Percentiles rank a stretch among this genome's conserved stretches.
Conservation (phyloP, 176 grass and related monocot genomes). For the Raddia guianensis region DNA sequence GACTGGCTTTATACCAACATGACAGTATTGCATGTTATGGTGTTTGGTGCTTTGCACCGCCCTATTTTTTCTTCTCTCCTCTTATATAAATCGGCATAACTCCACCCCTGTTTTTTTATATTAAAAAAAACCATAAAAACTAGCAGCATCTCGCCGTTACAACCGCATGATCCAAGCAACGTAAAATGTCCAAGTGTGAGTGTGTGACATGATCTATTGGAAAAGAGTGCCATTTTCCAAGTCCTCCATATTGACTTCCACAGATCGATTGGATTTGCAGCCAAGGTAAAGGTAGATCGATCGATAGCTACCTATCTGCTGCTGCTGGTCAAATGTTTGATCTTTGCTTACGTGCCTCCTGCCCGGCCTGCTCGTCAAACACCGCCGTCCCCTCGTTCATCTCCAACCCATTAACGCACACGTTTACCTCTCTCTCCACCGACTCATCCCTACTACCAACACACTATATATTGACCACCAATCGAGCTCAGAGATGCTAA, state of each 20-base stretch:
- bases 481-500: neutral
- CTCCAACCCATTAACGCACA: neutral
- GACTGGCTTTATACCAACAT: no score
- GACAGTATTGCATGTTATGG: no score
- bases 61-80: no score
- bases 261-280: neutral
- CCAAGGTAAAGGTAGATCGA: neutral
- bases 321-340: slow-evolving; percentile 29
- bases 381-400: no score
- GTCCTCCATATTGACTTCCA: slow-evolving; percentile 11
- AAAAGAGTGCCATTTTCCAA: neutral
- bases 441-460: slow-evolving; percentile 5
- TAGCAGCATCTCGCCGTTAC: no score
- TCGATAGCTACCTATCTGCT: neutral
- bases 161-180: no score
- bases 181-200: neutral
- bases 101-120: no score
- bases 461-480: slow-evolving; percentile 22
- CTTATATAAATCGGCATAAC: no score
- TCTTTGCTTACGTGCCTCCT: neutral
- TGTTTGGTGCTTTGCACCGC: no score
- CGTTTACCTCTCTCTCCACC: neutral
- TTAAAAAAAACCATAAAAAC: no score
- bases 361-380: neutral
- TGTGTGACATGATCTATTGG: neutral